phyloP scores from a whole-genome alignment of 208 protist genomes.

The Crithidia brevicula region DNA sequence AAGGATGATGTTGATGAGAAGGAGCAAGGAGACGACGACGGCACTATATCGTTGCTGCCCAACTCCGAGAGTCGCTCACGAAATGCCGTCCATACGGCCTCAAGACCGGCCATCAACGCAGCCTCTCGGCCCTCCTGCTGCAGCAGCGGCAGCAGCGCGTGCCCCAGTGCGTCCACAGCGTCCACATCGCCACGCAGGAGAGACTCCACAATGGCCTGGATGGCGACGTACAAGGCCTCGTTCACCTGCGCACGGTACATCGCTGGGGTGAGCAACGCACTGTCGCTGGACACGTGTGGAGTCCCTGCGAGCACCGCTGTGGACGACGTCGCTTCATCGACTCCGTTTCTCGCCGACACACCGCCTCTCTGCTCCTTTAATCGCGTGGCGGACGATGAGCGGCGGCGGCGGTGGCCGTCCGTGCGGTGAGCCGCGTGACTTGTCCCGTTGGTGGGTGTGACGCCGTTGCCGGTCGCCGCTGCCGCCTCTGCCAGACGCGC shows the following conservation, averaged over 20 bases:
- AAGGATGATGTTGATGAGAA: no score
- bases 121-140: slow-evolving; percentile 26
- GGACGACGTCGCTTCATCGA: no score
- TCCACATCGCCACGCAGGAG: slow-evolving; percentile 28
- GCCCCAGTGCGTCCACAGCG: slow-evolving; percentile 15
- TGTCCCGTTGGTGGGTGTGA: no score
- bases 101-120: slow-evolving; percentile 32
- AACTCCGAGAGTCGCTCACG: slow-evolving; percentile 33
- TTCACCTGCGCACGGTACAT: slow-evolving; percentile 19
- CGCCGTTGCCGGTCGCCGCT: no score
- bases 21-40: neutral
- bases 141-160: slow-evolving; percentile 29
- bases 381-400: no score
- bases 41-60: slow-evolving; percentile 19
- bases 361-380: no score
- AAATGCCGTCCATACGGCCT: slow-evolving; percentile 23
- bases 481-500: neutral
- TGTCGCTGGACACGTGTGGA: neutral
- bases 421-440: no score
- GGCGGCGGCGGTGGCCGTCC: no score
- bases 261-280: slow-evolving; percentile 19
- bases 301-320: no score
- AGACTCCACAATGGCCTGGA: slow-evolving; percentile 21
- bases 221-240: slow-evolving; percentile 7
- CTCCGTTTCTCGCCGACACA: no score